Evolutionary conservation across 192 early-diverging fungal genomes (phyloP).

Genomic region (Backusella circina): DNA sequence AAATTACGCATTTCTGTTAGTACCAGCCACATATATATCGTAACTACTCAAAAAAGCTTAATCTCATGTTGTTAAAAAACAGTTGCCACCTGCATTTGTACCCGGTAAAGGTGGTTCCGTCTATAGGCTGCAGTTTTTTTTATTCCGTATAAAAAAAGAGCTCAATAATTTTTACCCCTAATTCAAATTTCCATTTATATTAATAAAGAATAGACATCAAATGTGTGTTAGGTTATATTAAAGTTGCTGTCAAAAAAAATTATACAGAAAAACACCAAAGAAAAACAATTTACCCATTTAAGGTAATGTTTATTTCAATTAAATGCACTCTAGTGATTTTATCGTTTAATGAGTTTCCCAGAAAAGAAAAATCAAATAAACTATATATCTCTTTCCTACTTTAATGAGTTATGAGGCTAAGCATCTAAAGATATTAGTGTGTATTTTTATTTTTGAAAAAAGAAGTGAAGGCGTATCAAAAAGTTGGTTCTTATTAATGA

Average conservation of each 20-base stretch:
- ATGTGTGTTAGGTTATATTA: neutral
- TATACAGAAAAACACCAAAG: neutral
- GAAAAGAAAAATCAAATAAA: neutral
- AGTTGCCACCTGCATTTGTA: neutral
- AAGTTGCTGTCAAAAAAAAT: neutral
- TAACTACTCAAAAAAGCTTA: neutral
- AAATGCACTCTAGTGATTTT: neutral
- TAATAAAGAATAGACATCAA: slow-evolving; percentile 1
- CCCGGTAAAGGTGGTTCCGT: neutral
- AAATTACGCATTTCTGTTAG: neutral
- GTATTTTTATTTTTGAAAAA: neutral
- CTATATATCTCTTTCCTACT: neutral
- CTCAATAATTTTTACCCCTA: neutral
- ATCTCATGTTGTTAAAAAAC: neutral
- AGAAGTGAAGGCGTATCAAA: neutral
- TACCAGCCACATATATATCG: neutral
- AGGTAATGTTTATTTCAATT: neutral
- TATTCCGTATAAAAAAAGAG: neutral
- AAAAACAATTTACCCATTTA: neutral
- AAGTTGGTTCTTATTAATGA: neutral
- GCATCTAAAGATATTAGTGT: neutral
- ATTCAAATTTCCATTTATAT: neutral
- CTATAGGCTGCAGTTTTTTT: neutral
- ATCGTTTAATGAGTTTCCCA: neutral
- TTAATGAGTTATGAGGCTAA: neutral